Conservation (phyloP, 805 yeast species). For the Yarrowia phangngaensis region DNA sequence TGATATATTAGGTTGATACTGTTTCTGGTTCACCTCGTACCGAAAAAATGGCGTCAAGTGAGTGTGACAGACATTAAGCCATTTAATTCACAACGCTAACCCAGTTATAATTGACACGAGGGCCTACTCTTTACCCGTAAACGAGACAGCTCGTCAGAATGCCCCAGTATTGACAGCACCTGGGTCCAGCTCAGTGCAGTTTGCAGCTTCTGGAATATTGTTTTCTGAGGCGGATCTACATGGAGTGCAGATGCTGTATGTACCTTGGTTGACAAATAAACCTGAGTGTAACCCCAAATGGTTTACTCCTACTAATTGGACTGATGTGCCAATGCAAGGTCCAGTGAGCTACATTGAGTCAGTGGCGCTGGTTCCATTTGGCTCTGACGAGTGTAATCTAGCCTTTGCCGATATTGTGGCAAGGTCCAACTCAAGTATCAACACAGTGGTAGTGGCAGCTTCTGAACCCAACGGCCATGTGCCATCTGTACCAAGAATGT, state of each 20-base stretch:
- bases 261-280: not conserved
- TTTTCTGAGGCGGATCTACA: too few species aligned
- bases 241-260: slow-evolving; percentile 1
- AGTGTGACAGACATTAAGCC: too few species aligned
- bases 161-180: not conserved
- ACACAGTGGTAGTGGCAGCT: not conserved
- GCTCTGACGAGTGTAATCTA: slow-evolving; percentile 9
- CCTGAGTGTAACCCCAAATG: slow-evolving; percentile 14
- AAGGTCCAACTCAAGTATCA: not conserved
- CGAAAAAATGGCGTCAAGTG: too few species aligned
- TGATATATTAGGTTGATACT: too few species aligned
- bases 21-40: too few species aligned
- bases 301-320: slow-evolving; percentile 10
- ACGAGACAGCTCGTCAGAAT: slow-evolving; percentile 1
- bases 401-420: slow-evolving; percentile 5
- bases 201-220: too few species aligned
- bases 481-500: not conserved
- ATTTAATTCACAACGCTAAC: too few species aligned
- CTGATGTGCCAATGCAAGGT: not conserved
- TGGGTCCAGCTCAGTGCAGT: slow-evolving; percentile 8
- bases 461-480: not conserved
- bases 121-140: slow-evolving; percentile 3
- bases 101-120: slow-evolving; percentile 7
- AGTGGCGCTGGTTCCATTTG: slow-evolving; percentile 5
- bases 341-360: not conserved